Evolutionary conservation across 306 rosid species (phyloP), one percentile per base, ranked within the genome.

Genomic region (Malus orientalis): DNA sequence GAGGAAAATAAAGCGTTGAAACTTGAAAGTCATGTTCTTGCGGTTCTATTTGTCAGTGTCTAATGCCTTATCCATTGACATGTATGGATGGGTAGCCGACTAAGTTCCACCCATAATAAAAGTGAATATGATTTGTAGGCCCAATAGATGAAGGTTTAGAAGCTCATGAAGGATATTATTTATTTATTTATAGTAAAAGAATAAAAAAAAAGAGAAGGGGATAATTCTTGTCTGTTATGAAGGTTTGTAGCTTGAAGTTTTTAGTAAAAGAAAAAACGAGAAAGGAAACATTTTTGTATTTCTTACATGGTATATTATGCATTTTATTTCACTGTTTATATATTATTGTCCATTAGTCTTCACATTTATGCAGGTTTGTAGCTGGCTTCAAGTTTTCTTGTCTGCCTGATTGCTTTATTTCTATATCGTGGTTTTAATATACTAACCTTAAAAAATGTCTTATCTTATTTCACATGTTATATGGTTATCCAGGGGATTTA

Each of bases 401-500:
- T 74, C 47, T 11, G 20, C 45, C 70, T 45, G 30, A 7, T 12
- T 30, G 22, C 22, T 4, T 61, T 19, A 20, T 11, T 42, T 20
- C 16, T 14, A n/a, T 22, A 8, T 9, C 18, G 0, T 22, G 19
- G 1, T 23, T 29, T 51, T 29, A n/a, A n/a, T 16, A 42, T 42
- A 40, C 45, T 40, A 42, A 42, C 18, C 55, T 5, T 16, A 6
- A 51, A 16, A 51, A 51, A 51, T 16, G 23, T 65, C 22, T 9
- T 67, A 29, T 42, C 25, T 45, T 14, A 70, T 49, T 8, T 59
- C 12, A 25, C 33, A 27, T 11, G 13, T 60, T 44, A 62, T 62
- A 19, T 45, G 60, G 23, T 69, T 71, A 63, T 76, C 67, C 91
- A 93, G 97, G 97, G 97, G 64, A 49, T 93, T 63, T 93, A 93